phyloP scores from a whole-genome alignment of 345 rosid species.

The Eutrema japonicum region DNA sequence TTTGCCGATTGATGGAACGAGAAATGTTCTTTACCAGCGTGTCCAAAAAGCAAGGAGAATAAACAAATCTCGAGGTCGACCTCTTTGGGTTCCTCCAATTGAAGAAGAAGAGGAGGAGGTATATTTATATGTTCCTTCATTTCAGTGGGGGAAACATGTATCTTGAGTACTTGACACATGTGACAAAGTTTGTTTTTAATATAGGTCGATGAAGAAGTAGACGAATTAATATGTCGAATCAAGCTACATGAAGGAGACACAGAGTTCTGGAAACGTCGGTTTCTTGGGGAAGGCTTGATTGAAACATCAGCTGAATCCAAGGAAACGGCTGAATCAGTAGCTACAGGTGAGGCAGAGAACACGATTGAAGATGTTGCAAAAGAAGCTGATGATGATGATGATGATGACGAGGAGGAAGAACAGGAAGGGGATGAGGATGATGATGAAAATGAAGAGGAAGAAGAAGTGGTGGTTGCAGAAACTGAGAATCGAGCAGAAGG shows the following conservation, averaged over 20 bases:
- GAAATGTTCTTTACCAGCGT: conserved; percentile 97
- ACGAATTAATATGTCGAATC: conserved; percentile 80
- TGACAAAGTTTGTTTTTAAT: conserved; percentile 1
- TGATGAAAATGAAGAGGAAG: conserved; percentile 60
- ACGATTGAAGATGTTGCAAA: conserved; percentile 57
- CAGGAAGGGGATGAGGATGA: conserved; percentile 70
- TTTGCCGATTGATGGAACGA: conserved; percentile 93
- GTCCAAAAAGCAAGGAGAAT: conserved; percentile 98
- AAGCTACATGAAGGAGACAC: conserved; percentile 93
- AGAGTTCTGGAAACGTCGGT: conserved; percentile 94
- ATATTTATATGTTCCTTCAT: conserved; percentile 24
- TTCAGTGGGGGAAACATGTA: background rate
- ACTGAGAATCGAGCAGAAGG: conserved; percentile 62
- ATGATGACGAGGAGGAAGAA: conserved; percentile 46
- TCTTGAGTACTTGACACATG: conserved; percentile 21
- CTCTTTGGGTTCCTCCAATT: conserved; percentile 98
- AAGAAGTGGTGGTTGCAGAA: conserved; percentile 66
- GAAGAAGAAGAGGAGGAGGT: conserved; percentile 98
- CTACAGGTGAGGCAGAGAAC: conserved; percentile 59
- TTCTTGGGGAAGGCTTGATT: conserved; percentile 81
- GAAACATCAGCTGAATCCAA: conserved; percentile 52
- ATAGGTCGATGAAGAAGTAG: conserved; percentile 88
- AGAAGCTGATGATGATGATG: conserved; percentile 54
- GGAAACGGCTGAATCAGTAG: conserved; percentile 54
- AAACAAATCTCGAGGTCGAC: conserved; percentile 95